Evolutionary conservation across 148 eudicot genomes (phyloP).

Genomic region (Cornus suecica): DNA sequence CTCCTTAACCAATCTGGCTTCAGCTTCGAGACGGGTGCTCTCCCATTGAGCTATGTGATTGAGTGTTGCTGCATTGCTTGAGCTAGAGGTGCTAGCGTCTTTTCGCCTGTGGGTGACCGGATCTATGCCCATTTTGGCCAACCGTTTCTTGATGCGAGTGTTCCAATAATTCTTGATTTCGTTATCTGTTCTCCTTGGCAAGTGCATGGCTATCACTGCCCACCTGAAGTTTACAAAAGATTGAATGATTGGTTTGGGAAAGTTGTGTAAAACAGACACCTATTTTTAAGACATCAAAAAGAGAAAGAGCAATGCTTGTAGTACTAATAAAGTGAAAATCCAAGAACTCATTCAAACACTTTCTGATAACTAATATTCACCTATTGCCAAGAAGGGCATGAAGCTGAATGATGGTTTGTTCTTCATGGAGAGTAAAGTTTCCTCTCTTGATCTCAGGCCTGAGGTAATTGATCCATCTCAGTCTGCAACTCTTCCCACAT

Average conservation of each 20-base stretch:
- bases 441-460: slow-evolving; percentile 12
- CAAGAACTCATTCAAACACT: too few relatives aligned
- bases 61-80: slow-evolving; percentile 13
- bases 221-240: neutral
- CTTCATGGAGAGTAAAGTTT: slow-evolving; percentile 13
- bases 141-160: slow-evolving; percentile 8
- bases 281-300: too few relatives aligned
- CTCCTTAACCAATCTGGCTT: slow-evolving; percentile 24
- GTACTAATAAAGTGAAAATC: too few relatives aligned
- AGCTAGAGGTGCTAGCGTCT: neutral
- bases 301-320: too few relatives aligned
- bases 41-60: slow-evolving; percentile 39
- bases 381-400: neutral
- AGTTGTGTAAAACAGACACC: too few relatives aligned
- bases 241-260: too few relatives aligned
- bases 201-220: slow-evolving; percentile 15
- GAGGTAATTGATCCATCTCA: slow-evolving; percentile 13
- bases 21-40: slow-evolving; percentile 33
- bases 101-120: slow-evolving; percentile 16
- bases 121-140: slow-evolving; percentile 14
- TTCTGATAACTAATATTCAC: neutral
- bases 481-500: slow-evolving; percentile 15
- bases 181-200: slow-evolving; percentile 14
- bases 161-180: slow-evolving; percentile 14
- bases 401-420: slow-evolving; percentile 6